Conservation (phyloP, 148 eudicot species). For the Polygonum maritimum region DNA sequence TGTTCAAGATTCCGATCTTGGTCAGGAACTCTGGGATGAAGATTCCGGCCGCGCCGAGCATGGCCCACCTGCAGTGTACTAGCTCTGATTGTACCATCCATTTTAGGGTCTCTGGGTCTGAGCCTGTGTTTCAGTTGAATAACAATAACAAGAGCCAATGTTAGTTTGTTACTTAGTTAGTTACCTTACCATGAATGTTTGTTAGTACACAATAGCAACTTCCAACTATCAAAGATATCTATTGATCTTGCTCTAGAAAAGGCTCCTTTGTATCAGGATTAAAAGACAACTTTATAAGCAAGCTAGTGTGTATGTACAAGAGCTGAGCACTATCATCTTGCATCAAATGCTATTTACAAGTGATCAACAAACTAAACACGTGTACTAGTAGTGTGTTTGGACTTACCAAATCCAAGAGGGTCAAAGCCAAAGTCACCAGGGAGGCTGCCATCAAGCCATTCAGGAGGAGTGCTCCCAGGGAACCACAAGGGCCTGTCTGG, state of each 20-base stretch:
- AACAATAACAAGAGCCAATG: neutral
- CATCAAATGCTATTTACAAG: too few species aligned
- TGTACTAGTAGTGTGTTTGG: neutral
- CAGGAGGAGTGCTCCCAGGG: constrained; percentile 95
- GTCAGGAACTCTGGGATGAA: constrained; percentile 95
- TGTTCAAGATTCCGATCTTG: constrained; percentile 83
- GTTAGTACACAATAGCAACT: too few species aligned
- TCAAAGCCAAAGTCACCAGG: constrained; percentile 98
- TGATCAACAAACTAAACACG: neutral
- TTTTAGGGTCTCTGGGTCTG: constrained; percentile 86
- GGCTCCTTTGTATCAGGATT: too few species aligned
- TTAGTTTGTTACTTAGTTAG: neutral
- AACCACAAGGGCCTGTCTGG: constrained; percentile 95
- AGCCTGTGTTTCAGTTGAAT: constrained; percentile 35
- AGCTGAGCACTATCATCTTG: too few species aligned
- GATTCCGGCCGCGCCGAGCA: constrained; percentile 94
- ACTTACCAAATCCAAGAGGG: constrained; percentile 90
- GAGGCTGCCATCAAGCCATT: constrained; percentile 99
- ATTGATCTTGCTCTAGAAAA: too few species aligned
- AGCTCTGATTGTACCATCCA: constrained; percentile 84
- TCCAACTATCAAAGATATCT: too few species aligned
- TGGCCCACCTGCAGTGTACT: constrained; percentile 97
- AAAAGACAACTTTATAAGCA: too few species aligned
- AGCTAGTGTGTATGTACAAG: too few species aligned
- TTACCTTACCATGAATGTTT: too few species aligned